These are phyloP conservation scores for Geoglossum cookeanum DNA, from an alignment of 2,329 filamentous ascomycete genomes.

Conservation along the genomic window DNA sequence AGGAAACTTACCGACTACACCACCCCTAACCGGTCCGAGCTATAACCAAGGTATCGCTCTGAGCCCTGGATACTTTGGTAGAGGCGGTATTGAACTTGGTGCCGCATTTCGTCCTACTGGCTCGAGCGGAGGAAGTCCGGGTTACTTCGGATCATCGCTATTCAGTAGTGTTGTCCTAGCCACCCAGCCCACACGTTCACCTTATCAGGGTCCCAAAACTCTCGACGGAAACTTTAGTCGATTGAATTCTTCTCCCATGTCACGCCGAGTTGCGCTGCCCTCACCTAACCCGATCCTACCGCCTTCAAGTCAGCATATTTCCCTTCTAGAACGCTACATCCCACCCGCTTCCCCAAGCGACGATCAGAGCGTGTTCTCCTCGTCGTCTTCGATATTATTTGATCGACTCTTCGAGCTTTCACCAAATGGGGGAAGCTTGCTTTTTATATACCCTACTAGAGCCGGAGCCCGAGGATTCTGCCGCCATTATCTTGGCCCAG, in stretches of 20 bases:
- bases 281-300: conserved; percentile 38
- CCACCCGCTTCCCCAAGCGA: conserved; percentile 39
- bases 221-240: conserved; percentile 14
- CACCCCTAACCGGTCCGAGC: conserved; percentile 12
- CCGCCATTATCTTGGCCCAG: conserved; percentile 37
- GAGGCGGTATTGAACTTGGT: background rate
- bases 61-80: background rate
- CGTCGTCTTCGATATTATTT: conserved; percentile 35
- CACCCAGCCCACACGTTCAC: conserved; percentile 31
- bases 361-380: conserved; percentile 37
- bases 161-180: conserved; percentile 43
- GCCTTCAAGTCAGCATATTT: conserved; percentile 38
- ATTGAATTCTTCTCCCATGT: background rate
- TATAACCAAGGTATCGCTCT: background rate
- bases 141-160: conserved; percentile 39
- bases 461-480: conserved; percentile 38
- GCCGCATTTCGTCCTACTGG: background rate
- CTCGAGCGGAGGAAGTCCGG: conserved; percentile 22
- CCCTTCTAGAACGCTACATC: conserved; percentile 45
- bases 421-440: conserved; percentile 33
- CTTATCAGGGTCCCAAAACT: conserved; percentile 27
- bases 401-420: conserved; percentile 43
- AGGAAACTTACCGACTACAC: conserved; percentile 41
- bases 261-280: conserved; percentile 17
- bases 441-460: conserved; percentile 44